Percentiles rank a stretch among this genome's conserved stretches.
phyloP scores from a whole-genome alignment of 495 filamentous ascomycete species.

The Podospora didyma region DNA sequence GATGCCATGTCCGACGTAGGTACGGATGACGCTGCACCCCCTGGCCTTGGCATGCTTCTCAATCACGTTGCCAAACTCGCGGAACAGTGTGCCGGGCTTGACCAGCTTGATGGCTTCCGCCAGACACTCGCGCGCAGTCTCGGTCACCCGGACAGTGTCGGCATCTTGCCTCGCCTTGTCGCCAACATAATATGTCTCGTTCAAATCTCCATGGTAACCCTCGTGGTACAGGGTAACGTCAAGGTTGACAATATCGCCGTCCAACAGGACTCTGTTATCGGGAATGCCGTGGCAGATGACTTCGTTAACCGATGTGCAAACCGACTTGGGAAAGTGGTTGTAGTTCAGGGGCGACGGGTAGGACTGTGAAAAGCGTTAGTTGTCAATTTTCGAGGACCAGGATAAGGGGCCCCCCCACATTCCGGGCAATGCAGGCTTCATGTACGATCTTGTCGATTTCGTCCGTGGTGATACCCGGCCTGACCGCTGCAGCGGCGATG shows the following conservation, averaged over 20 bases:
- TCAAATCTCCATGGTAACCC: slow-evolving; percentile 84
- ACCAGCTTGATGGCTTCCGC: slow-evolving; percentile 80
- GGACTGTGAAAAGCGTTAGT: slow-evolving; percentile 54
- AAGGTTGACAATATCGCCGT: slow-evolving; percentile 87
- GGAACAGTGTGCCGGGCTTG: slow-evolving; percentile 81
- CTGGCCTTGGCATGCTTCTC: slow-evolving; percentile 79
- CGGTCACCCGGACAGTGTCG: slow-evolving; percentile 80
- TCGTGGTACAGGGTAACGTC: slow-evolving; percentile 85
- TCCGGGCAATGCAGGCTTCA: slow-evolving; percentile 87
- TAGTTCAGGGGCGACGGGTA: slow-evolving; percentile 98
- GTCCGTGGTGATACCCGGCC: slow-evolving; percentile 91
- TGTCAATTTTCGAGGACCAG: background rate
- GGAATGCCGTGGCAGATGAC: slow-evolving; percentile 94
- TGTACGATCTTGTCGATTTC: slow-evolving; percentile 95
- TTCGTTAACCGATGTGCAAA: slow-evolving; percentile 94
- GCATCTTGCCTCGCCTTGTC: slow-evolving; percentile 68
- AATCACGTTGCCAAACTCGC: slow-evolving; percentile 78
- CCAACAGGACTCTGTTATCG: slow-evolving; percentile 69
- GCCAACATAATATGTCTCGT: slow-evolving; percentile 90
- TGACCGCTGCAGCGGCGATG: slow-evolving; percentile 73
- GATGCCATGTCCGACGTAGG: slow-evolving; percentile 88
- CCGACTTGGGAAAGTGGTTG: slow-evolving; percentile 92
- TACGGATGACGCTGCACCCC: slow-evolving; percentile 77
- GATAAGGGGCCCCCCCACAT: slow-evolving; percentile 51
- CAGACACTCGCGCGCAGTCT: slow-evolving; percentile 75